Conservation (phyloP, 78 protist species). For the Mantamonas sphyraenae region DNA sequence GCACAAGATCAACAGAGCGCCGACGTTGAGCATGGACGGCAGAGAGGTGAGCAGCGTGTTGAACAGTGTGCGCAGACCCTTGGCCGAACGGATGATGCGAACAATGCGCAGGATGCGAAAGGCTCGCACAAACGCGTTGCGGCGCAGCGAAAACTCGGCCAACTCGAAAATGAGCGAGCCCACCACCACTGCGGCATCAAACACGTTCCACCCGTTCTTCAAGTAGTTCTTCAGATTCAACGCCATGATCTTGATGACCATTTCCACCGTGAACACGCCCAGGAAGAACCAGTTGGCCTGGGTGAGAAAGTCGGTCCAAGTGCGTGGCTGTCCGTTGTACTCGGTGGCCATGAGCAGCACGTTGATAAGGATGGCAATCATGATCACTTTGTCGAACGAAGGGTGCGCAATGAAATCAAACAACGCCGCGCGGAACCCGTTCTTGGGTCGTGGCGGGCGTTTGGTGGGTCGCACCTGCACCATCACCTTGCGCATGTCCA, state of each 20-base stretch:
- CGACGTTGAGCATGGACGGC: background rate
- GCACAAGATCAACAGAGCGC: background rate
- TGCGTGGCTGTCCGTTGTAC: background rate
- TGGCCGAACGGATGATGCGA: background rate
- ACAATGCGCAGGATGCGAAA: slow-evolving; percentile 10
- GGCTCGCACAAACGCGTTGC: background rate
- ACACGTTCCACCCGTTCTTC: background rate
- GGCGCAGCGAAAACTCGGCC: background rate
- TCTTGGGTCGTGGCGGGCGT: background rate
- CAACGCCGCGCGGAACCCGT: background rate
- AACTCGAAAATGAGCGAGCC: background rate
- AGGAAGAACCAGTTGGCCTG: background rate
- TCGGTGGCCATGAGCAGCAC: background rate
- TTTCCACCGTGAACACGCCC: background rate
- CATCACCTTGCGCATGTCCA: background rate
- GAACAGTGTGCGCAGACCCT: background rate
- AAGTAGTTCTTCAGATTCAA: background rate
- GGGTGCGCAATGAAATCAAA: background rate
- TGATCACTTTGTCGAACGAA: background rate
- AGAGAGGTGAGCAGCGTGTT: background rate
- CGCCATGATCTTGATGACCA: background rate
- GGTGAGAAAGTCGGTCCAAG: background rate
- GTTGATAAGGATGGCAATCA: background rate
- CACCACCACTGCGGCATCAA: background rate
- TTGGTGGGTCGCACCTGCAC: background rate